phyloP scores from a whole-genome alignment of 2,329 filamentous ascomycete genomes.

The Lomentospora prolificans region DNA sequence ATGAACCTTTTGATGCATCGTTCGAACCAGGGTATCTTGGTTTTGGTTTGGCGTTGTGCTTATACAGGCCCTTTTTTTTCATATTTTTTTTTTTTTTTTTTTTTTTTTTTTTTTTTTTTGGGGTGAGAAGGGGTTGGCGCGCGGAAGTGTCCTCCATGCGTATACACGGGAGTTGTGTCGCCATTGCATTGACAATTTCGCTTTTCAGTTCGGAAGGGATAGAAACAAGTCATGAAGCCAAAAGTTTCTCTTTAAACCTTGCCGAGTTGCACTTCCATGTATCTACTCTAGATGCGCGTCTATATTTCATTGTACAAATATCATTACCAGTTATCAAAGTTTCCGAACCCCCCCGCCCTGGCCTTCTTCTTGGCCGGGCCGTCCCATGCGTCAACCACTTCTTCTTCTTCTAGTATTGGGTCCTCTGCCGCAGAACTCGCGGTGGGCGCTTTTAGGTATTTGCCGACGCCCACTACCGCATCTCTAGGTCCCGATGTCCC shows the following conservation, averaged over 20 bases:
- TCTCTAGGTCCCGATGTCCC: constrained; percentile 42
- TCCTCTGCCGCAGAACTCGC: constrained; percentile 32
- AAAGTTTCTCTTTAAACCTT: too few species aligned
- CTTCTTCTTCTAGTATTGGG: constrained; percentile 53
- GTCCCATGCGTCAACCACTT: constrained; percentile 35
- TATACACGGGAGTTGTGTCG: too few species aligned
- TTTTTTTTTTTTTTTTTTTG: too few species aligned
- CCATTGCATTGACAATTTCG: too few species aligned
- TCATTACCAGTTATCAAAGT: constrained; percentile 80
- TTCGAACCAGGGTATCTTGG: not conserved
- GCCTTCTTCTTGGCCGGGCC: constrained; percentile 74
- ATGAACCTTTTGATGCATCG: not conserved
- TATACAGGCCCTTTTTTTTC: not conserved
- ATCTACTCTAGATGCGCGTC: not conserved
- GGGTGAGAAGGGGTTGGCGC: too few species aligned
- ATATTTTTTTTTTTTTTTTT: too few species aligned
- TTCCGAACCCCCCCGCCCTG: constrained; percentile 74
- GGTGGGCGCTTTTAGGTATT: constrained; percentile 62
- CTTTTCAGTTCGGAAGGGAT: too few species aligned
- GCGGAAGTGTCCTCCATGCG: too few species aligned
- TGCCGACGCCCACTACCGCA: constrained; percentile 50
- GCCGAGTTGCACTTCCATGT: too few species aligned
- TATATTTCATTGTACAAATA: not conserved
- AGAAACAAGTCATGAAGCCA: too few species aligned
- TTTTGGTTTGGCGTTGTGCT: not conserved